A percentile compares a stretch with the other conserved stretches of the same genome.
Conservation (phyloP, 2,329 filamentous ascomycete genomes). For the Cordyceps fumosorosea region DNA sequence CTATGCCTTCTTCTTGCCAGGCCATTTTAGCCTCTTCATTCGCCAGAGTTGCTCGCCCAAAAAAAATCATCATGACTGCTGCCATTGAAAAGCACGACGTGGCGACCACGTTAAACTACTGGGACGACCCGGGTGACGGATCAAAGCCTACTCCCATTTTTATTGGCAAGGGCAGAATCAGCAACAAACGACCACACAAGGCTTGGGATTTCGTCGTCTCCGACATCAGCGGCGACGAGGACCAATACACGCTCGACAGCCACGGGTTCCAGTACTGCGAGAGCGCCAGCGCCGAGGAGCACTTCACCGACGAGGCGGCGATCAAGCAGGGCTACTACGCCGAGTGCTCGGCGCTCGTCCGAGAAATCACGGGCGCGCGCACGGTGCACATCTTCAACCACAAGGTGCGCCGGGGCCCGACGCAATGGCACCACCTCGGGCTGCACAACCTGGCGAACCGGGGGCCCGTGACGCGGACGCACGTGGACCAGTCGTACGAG, state of each 20-base stretch:
- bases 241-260: conserved; percentile 32
- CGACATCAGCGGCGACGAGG: conserved; percentile 35
- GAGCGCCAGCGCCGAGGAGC: conserved; percentile 24
- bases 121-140: conserved; percentile 35
- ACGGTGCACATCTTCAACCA: conserved; percentile 67
- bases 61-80: background rate
- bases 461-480: conserved; percentile 31
- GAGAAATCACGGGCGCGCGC: conserved; percentile 49
- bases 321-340: conserved; percentile 64
- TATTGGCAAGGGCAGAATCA: conserved; percentile 21
- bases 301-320: conserved; percentile 45
- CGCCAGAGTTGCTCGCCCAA: background rate
- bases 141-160: conserved; percentile 32
- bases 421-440: conserved; percentile 60
- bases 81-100: conserved; percentile 22
- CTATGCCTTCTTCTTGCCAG: background rate
- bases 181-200: conserved; percentile 25
- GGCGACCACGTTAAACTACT: conserved; percentile 32
- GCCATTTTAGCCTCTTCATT: background rate
- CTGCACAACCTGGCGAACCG: conserved; percentile 52
- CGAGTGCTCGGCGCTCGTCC: conserved; percentile 61
- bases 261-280: conserved; percentile 35
- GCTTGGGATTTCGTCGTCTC: conserved; percentile 38
- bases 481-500: conserved; percentile 49
- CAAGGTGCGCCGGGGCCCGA: conserved; percentile 52